phyloP scores from a whole-genome alignment of 805 yeast species.

The Torulaspora franciscae region DNA sequence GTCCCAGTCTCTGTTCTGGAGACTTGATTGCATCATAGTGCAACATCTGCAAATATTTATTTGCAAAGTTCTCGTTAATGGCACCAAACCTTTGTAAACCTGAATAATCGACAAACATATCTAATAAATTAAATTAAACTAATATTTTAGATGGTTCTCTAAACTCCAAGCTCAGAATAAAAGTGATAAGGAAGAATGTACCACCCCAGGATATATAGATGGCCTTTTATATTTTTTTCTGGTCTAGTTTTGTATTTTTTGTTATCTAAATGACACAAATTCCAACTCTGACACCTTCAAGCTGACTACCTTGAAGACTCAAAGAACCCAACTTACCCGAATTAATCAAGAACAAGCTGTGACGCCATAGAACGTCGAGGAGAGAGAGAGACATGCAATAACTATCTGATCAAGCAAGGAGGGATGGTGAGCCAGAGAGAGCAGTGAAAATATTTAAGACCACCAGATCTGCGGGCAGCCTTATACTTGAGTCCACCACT shows the following conservation, averaged over 20 bases:
- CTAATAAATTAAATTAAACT: not conserved
- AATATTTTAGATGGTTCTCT: not conserved
- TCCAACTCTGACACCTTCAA: not conserved
- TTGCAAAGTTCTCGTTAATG: constrained; percentile 21
- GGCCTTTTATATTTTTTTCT: not conserved
- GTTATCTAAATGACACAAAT: not conserved
- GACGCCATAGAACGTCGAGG: not conserved
- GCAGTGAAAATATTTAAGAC: not conserved
- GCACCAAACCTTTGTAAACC: constrained; percentile 19
- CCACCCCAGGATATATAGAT: not conserved
- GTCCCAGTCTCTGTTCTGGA: constrained; percentile 11
- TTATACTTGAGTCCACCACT: not conserved
- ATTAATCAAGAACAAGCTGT: not conserved
- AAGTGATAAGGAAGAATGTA: not conserved
- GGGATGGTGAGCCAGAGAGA: not conserved
- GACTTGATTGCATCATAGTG: constrained; percentile 13
- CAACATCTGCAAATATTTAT: constrained; percentile 16
- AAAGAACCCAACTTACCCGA: not conserved
- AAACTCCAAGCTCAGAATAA: not conserved
- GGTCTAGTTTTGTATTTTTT: not conserved
- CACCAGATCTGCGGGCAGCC: not conserved
- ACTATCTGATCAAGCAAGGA: not conserved
- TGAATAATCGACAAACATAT: constrained; percentile 26
- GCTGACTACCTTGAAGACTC: constrained; percentile 1
- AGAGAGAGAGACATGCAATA: not conserved